These are phyloP conservation scores for Salix suchowensis DNA, from an alignment of 345 rosid species.

Conservation along the genomic window DNA sequence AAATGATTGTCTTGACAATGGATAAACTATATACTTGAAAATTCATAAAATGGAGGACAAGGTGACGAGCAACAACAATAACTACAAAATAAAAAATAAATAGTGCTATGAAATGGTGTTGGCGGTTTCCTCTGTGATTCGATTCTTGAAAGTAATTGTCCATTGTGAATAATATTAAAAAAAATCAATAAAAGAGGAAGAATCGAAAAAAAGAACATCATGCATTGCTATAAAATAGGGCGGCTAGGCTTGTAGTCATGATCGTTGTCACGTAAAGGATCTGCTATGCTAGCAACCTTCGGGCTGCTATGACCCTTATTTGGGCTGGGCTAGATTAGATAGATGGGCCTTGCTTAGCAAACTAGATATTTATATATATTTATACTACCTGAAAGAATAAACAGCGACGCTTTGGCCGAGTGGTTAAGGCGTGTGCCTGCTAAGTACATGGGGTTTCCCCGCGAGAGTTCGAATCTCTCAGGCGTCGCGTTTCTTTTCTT, in stretches of 20 bases:
- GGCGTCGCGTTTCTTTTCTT: conserved; percentile 33
- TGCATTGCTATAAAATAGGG: too few species aligned
- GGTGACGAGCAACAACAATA: neutral
- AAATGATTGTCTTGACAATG: neutral
- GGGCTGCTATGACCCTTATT: neutral
- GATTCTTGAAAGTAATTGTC: too few species aligned
- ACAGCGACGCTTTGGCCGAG: conserved; percentile 71
- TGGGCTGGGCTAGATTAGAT: rapidly evolving
- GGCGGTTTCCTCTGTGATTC: too few species aligned
- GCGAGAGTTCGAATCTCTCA: conserved; percentile 79
- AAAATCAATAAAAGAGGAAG: too few species aligned
- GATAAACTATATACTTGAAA: neutral
- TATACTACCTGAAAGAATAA: rapidly evolving
- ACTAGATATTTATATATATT: rapidly evolving
- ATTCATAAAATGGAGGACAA: neutral
- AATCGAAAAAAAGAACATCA: too few species aligned
- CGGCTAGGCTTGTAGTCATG: neutral
- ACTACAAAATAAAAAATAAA: too few species aligned
- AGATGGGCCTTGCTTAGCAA: neutral
- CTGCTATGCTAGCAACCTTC: neutral
- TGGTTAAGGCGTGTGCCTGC: conserved; percentile 95
- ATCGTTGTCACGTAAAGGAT: neutral
- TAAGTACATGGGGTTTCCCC: conserved; percentile 80
- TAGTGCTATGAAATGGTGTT: too few species aligned
- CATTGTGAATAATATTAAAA: too few species aligned